phyloP scores from a whole-genome alignment of 306 rosid species.

The Lupinus albus region DNA sequence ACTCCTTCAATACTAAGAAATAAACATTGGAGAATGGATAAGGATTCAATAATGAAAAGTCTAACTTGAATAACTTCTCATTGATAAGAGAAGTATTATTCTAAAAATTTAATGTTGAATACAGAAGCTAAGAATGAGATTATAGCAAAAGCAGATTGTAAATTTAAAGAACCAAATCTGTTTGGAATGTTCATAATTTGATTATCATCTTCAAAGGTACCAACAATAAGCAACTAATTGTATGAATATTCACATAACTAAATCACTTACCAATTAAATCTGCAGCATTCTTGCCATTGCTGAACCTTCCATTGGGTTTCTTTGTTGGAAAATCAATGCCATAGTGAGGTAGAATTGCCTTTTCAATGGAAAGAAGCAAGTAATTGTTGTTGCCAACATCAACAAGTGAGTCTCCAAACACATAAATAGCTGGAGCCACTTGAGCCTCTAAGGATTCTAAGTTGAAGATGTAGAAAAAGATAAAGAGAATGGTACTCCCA shows the following conservation, averaged over 20 bases:
- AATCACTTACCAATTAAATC: slow-evolving; percentile 60
- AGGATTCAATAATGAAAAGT: slow-evolving; percentile 6
- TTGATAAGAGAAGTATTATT: neutral
- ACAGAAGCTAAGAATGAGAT: neutral
- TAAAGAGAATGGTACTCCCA: slow-evolving; percentile 10
- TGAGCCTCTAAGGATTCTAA: slow-evolving; percentile 52
- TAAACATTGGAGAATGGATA: neutral
- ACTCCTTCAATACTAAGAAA: neutral
- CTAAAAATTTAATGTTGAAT: slow-evolving; percentile 5
- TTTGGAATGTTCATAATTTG: neutral
- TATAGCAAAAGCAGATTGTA: slow-evolving; percentile 19
- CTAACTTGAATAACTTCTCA: neutral
- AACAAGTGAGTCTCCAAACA: slow-evolving; percentile 80
- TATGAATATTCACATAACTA: neutral
- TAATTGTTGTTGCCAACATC: slow-evolving; percentile 87
- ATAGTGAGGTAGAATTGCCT: slow-evolving; percentile 64
- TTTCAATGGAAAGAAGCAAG: slow-evolving; percentile 51
- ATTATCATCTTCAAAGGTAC: neutral
- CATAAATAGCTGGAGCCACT: slow-evolving; percentile 61
- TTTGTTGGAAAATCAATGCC: slow-evolving; percentile 70
- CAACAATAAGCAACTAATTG: neutral
- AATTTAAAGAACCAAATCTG: neutral
- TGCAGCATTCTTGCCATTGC: slow-evolving; percentile 80
- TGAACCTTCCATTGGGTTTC: slow-evolving; percentile 63
- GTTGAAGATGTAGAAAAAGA: slow-evolving; percentile 35